A percentile compares a stretch with the other conserved stretches of the same genome.
Conservation (phyloP, 1,284 basidiomycete genomes). For the Pisolithus thermaeus region DNA sequence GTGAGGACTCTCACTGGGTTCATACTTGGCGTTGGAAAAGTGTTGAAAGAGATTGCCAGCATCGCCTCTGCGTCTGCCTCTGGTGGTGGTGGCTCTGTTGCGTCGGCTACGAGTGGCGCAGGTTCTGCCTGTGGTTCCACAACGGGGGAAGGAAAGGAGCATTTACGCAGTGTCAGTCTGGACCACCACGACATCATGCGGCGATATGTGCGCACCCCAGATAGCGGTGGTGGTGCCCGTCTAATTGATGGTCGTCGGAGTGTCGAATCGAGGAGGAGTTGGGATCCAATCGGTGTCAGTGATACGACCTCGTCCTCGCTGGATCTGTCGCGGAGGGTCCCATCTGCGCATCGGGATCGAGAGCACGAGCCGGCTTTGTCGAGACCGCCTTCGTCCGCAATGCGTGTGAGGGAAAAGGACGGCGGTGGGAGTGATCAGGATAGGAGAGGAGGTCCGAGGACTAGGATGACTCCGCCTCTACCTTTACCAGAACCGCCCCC, state of each 20-base stretch:
- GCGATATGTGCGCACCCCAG: conserved; percentile 27
- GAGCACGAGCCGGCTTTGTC: conserved; percentile 16
- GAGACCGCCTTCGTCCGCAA: conserved; percentile 25
- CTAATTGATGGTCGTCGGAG: conserved; percentile 42
- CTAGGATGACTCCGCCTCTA: conserved; percentile 13
- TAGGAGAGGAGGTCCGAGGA: conserved; percentile 27
- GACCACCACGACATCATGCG: conserved; percentile 41
- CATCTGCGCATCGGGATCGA: neutral
- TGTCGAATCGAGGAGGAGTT: conserved; percentile 50
- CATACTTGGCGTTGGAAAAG: conserved; percentile 63
- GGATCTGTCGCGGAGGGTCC: conserved; percentile 1
- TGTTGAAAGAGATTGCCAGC: conserved; percentile 47
- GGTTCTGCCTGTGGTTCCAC: neutral
- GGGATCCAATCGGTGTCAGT: conserved; percentile 37
- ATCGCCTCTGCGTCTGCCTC: neutral
- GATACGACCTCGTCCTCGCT: conserved; percentile 22
- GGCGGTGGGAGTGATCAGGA: conserved; percentile 29
- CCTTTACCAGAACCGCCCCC: conserved; percentile 9
- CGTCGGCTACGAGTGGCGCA: conserved; percentile 14
- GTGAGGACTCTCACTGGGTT: conserved; percentile 69
- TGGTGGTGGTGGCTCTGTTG: conserved; percentile 13
- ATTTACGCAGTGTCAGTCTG: conserved; percentile 43
- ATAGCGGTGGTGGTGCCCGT: conserved; percentile 19
- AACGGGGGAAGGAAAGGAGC: conserved; percentile 12
- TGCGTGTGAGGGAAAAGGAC: conserved; percentile 14